These are phyloP conservation scores for Carnegiea gigantea DNA, from an alignment of 179 eudicot genomes.

Conservation along the genomic window DNA sequence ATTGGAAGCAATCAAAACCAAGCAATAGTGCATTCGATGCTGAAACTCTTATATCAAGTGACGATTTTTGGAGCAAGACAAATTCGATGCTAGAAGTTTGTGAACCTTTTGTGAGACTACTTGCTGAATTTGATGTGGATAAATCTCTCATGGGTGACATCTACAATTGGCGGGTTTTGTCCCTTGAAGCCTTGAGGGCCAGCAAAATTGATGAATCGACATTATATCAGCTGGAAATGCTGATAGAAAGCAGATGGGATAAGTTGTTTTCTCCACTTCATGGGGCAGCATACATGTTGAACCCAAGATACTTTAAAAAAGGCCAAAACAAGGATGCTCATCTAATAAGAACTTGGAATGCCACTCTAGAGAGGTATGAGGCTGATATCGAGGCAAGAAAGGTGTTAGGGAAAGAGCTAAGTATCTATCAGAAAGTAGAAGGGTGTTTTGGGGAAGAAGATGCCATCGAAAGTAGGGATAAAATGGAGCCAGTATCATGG, in stretches of 20 bases:
- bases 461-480: conserved; percentile 39
- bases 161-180: conserved; percentile 37
- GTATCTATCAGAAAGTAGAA: conserved; percentile 29
- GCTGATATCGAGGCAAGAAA: conserved; percentile 25
- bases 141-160: conserved; percentile 42
- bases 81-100: conserved; percentile 30
- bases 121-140: conserved; percentile 28
- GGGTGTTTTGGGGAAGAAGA: conserved; percentile 46
- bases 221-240: conserved; percentile 33
- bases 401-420: conserved; percentile 34
- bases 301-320: conserved; percentile 40
- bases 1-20: conserved; percentile 44
- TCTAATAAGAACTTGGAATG: conserved; percentile 39
- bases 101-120: conserved; percentile 36
- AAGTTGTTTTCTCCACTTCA: conserved; percentile 44
- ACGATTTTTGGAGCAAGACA: conserved; percentile 35
- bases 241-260: conserved; percentile 44
- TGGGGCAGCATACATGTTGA: conserved; percentile 37
- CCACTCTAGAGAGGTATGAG: conserved; percentile 38
- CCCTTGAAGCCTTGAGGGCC: conserved; percentile 34
- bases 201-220: conserved; percentile 26
- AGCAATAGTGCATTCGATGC: conserved; percentile 8
- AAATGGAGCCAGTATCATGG: conserved; percentile 51
- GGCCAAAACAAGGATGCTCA: conserved; percentile 34
- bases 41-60: conserved; percentile 32